phyloP scores from a whole-genome alignment of 2,329 filamentous ascomycete genomes.

The Atkinsonella texensis region DNA sequence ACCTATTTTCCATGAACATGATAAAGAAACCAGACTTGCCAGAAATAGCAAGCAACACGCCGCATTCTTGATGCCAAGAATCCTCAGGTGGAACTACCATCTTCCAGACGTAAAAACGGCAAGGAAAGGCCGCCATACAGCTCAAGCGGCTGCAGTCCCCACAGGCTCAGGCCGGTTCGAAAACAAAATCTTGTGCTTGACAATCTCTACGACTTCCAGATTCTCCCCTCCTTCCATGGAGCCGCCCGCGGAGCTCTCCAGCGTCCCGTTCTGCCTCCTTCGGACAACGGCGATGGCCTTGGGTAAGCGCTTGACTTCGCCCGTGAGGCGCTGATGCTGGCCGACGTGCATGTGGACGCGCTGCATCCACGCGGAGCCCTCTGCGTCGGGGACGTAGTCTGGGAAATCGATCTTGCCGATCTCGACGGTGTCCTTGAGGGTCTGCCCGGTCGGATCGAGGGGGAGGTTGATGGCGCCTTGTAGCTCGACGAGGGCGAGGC shows the following conservation, averaged over 20 bases:
- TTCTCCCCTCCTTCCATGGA: constrained; percentile 29
- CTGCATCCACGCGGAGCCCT: constrained; percentile 72
- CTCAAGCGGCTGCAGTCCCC: constrained; percentile 23
- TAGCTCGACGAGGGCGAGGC: constrained; percentile 80
- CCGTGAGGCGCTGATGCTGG: constrained; percentile 75
- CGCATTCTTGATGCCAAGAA: too few species aligned
- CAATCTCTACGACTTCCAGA: constrained; percentile 75
- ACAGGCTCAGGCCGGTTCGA: constrained; percentile 77
- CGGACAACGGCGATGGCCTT: constrained; percentile 70
- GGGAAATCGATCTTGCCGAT: constrained; percentile 72
- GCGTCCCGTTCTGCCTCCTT: constrained; percentile 31
- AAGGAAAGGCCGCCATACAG: not conserved
- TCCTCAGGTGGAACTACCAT: too few species aligned
- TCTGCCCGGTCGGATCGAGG: constrained; percentile 19
- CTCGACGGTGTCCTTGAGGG: constrained; percentile 17
- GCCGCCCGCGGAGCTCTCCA: constrained; percentile 33
- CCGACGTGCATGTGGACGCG: constrained; percentile 80
- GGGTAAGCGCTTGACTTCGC: constrained; percentile 78
- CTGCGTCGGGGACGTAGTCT: constrained; percentile 42
- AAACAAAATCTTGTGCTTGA: constrained; percentile 81
- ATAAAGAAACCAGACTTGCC: not conserved
- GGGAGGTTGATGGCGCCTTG: constrained; percentile 83
- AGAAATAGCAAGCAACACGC: not conserved
- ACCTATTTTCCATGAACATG: not conserved
- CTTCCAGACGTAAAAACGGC: not conserved